These are phyloP conservation scores for Fusarium sp. DNA, from an alignment of 2,329 filamentous ascomycete species.

Conservation along the genomic window DNA sequence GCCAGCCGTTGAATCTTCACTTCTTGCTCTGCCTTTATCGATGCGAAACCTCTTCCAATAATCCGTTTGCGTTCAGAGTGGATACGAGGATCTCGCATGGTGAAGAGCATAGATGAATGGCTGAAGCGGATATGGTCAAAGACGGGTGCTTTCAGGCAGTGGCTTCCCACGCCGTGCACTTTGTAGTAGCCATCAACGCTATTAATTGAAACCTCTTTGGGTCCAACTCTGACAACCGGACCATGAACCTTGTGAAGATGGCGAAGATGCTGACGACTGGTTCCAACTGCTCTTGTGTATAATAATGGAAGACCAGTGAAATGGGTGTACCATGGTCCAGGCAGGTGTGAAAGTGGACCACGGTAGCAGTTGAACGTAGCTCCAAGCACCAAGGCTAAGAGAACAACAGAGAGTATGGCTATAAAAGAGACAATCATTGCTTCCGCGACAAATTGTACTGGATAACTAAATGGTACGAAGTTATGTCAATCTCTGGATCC, in stretches of 20 bases:
- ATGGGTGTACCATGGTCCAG: constrained; percentile 1
- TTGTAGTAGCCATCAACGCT: constrained; percentile 14
- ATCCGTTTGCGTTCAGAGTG: neutral
- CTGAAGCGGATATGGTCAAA: constrained; percentile 10
- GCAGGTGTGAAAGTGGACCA: neutral
- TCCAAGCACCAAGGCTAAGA: neutral
- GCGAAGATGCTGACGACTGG: neutral
- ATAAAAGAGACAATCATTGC: neutral
- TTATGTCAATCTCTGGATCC: neutral
- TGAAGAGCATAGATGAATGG: constrained; percentile 3
- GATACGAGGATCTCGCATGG: neutral
- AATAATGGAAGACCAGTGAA: neutral
- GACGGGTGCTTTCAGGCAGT: neutral
- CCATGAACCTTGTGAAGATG: neutral
- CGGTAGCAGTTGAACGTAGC: neutral
- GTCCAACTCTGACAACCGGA: neutral
- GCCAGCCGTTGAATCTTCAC: neutral
- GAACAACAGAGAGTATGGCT: fast-evolving
- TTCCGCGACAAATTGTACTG: too few relatives aligned
- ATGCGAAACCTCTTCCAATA: neutral
- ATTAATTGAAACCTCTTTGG: neutral
- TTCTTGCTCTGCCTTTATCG: neutral
- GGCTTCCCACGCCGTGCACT: constrained; percentile 3
- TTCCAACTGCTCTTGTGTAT: neutral
- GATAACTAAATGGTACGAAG: neutral